Conservation (phyloP, 2,329 filamentous ascomycete genomes). For the Botrytis fabae region DNA sequence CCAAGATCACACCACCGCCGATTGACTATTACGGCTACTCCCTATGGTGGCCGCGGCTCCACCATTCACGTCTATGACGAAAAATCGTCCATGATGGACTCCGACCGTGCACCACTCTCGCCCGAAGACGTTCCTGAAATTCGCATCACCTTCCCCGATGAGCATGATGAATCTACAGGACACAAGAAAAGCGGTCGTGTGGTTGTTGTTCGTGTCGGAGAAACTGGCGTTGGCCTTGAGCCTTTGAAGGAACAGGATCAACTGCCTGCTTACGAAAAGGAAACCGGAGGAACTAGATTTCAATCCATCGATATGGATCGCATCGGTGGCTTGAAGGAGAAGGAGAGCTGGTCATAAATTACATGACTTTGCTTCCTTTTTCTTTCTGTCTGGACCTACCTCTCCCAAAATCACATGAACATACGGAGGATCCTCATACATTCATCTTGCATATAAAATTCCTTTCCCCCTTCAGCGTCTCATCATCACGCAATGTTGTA, state of each 20-base stretch:
- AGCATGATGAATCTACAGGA: slow-evolving; percentile 77
- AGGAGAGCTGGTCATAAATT: slow-evolving; percentile 46
- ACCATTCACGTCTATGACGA: slow-evolving; percentile 78
- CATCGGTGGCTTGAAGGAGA: slow-evolving; percentile 93
- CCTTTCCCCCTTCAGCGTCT: slow-evolving; percentile 15
- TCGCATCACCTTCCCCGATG: slow-evolving; percentile 95
- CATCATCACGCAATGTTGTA: slow-evolving; percentile 20
- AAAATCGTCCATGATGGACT: slow-evolving; percentile 75
- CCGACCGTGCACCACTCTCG: slow-evolving; percentile 72
- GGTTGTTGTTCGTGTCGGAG: slow-evolving; percentile 87
- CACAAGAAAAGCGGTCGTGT: slow-evolving; percentile 82
- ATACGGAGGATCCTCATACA: slow-evolving; percentile 23
- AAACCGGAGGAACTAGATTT: slow-evolving; percentile 70
- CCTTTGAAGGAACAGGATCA: slow-evolving; percentile 73
- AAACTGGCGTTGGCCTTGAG: slow-evolving; percentile 83
- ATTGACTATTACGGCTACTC: slow-evolving; percentile 54
- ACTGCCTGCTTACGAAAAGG: slow-evolving; percentile 86
- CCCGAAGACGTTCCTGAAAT: slow-evolving; percentile 91
- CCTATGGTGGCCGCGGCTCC: slow-evolving; percentile 54
- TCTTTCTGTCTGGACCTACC: slow-evolving; percentile 1
- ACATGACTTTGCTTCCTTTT: background rate
- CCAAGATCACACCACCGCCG: slow-evolving; percentile 52
- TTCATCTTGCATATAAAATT: slow-evolving; percentile 23
- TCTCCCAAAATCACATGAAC: slow-evolving; percentile 8
- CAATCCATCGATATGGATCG: slow-evolving; percentile 93